Conservation (phyloP, 495 filamentous ascomycete genomes). For the Neurospora sp. region DNA sequence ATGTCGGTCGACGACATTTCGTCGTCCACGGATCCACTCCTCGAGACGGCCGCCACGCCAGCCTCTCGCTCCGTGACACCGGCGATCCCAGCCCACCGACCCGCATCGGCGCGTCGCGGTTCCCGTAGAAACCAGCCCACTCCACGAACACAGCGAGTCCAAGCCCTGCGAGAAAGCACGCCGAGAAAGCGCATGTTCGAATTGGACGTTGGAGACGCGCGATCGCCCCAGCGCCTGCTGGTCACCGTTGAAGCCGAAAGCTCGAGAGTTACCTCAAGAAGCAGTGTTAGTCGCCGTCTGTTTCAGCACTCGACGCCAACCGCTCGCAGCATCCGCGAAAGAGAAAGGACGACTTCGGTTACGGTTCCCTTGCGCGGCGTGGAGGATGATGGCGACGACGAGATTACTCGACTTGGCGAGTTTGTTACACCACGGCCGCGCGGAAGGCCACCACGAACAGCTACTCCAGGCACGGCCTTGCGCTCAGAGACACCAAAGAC, state of each 20-base stretch:
- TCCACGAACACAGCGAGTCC: constrained; percentile 14
- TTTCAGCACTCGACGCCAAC: constrained; percentile 29
- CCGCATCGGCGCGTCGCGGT: constrained; percentile 19
- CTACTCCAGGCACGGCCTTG: constrained; percentile 20
- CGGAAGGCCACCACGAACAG: constrained; percentile 27
- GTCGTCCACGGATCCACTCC: constrained; percentile 41
- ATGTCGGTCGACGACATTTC: constrained; percentile 27
- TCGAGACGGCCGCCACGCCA: constrained; percentile 21
- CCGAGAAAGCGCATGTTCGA: constrained; percentile 45
- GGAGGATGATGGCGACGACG: constrained; percentile 27
- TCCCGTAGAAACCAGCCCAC: constrained; percentile 14
- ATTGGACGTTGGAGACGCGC: constrained; percentile 39
- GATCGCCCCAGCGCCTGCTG: constrained; percentile 40
- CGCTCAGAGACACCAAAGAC: constrained; percentile 1
- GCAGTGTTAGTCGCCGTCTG: constrained; percentile 26
- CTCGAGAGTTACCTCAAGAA: constrained; percentile 10
- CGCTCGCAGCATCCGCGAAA: constrained; percentile 8
- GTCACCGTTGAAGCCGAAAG: constrained; percentile 45
- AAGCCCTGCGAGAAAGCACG: constrained; percentile 23
- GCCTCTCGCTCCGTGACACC: constrained; percentile 15
- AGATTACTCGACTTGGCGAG: constrained; percentile 19
- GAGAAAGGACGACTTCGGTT: constrained; percentile 28
- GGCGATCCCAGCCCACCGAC: neutral
- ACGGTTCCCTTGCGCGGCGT: constrained; percentile 42
- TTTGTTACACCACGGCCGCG: constrained; percentile 23